Evolutionary conservation across 2,329 filamentous ascomycete species (phyloP).

Genomic region (Blastomyces emzantsi): DNA sequence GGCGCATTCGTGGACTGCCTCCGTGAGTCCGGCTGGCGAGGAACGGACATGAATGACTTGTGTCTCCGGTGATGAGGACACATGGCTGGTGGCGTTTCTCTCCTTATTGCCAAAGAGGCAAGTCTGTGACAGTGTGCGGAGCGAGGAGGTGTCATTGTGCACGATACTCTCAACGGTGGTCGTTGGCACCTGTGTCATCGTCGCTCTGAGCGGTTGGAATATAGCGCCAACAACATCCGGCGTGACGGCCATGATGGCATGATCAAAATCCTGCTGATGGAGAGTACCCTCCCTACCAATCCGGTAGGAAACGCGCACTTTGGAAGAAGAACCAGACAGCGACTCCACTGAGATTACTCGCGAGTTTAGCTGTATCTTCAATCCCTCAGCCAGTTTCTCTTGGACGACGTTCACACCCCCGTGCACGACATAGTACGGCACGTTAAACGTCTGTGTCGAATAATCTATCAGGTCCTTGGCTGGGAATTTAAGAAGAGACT

Average conservation of each 20-base stretch:
- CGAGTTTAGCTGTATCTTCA: slow-evolving; percentile 37
- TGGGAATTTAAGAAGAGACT: slow-evolving; percentile 43
- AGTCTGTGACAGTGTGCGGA: neutral
- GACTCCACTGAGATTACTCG: slow-evolving; percentile 20
- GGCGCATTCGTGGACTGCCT: slow-evolving; percentile 46
- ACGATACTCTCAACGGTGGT: slow-evolving; percentile 43
- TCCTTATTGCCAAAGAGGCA: slow-evolving; percentile 10
- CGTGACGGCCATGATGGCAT: slow-evolving; percentile 47
- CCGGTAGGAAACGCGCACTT: slow-evolving; percentile 20
- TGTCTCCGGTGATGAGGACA: slow-evolving; percentile 7
- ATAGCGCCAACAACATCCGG: slow-evolving; percentile 45
- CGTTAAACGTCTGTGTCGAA: slow-evolving; percentile 39
- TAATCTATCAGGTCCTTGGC: slow-evolving; percentile 47
- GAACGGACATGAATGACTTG: slow-evolving; percentile 32
- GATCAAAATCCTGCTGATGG: slow-evolving; percentile 38
- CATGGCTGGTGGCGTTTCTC: slow-evolving; percentile 15
- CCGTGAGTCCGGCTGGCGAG: slow-evolving; percentile 34
- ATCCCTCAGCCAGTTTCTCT: slow-evolving; percentile 34
- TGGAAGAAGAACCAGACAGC: slow-evolving; percentile 4
- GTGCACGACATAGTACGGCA: slow-evolving; percentile 45
- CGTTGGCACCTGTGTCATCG: slow-evolving; percentile 41
- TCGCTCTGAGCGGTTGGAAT: slow-evolving; percentile 36
- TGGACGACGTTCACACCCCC: slow-evolving; percentile 46
- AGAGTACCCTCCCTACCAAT: neutral
- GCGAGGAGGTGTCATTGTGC: slow-evolving; percentile 27